phyloP scores from a whole-genome alignment of 2,329 filamentous ascomycete species.

The Claviceps fusiformis region DNA sequence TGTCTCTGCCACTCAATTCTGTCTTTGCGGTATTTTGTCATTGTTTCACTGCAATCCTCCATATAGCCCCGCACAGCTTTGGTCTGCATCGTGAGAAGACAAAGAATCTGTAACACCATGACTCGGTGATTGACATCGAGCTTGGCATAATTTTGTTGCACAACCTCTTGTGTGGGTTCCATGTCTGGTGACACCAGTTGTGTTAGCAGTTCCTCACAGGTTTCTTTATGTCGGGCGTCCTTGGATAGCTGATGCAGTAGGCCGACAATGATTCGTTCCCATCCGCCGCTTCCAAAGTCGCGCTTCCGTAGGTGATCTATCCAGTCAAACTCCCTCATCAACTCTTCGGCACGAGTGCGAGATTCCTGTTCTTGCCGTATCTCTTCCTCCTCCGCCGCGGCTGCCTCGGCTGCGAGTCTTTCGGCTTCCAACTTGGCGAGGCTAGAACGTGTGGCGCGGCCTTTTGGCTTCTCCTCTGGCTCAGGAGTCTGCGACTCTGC shows the following conservation, averaged over 20 bases:
- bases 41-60: slow-evolving; percentile 81
- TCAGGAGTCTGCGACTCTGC: slow-evolving; percentile 47
- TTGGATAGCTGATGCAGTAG: slow-evolving; percentile 75
- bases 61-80: slow-evolving; percentile 78
- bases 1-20: slow-evolving; percentile 86
- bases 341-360: slow-evolving; percentile 60
- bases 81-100: slow-evolving; percentile 74
- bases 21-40: slow-evolving; percentile 89
- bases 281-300: slow-evolving; percentile 77
- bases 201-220: slow-evolving; percentile 66
- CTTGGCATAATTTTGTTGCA: slow-evolving; percentile 54
- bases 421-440: slow-evolving; percentile 69
- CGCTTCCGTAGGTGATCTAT: slow-evolving; percentile 70
- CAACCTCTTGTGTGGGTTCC: slow-evolving; percentile 63
- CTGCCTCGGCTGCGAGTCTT: slow-evolving; percentile 46
- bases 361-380: slow-evolving; percentile 33
- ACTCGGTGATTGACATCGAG: slow-evolving; percentile 77
- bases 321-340: slow-evolving; percentile 67
- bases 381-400: slow-evolving; percentile 37
- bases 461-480: slow-evolving; percentile 51
- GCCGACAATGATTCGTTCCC: slow-evolving; percentile 82
- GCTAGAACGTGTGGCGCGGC: slow-evolving; percentile 73
- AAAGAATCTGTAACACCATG: slow-evolving; percentile 69
- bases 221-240: slow-evolving; percentile 52
- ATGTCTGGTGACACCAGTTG: slow-evolving; percentile 67